These are phyloP conservation scores for Spergularia marina DNA, from an alignment of 148 eudicot genomes.

Conservation along the genomic window DNA sequence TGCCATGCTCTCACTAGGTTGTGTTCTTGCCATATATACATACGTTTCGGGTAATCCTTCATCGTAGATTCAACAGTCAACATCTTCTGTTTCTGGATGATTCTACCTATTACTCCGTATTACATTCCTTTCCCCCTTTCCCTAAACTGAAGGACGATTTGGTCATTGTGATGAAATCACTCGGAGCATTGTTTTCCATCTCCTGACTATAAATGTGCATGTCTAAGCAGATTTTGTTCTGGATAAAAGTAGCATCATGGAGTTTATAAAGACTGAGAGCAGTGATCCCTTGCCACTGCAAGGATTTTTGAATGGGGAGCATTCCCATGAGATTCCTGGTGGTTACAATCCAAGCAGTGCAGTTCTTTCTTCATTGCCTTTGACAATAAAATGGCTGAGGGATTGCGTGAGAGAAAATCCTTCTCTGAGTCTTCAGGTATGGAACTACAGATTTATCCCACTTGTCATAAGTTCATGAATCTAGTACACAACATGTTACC, in stretches of 20 bases:
- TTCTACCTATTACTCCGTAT: not conserved
- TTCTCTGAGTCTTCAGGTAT: slow-evolving; percentile 61
- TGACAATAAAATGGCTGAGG: slow-evolving; percentile 66
- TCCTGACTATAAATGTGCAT: slow-evolving; percentile 1
- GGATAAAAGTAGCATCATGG: slow-evolving; percentile 26
- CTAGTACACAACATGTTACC: not conserved
- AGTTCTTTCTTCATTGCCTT: slow-evolving; percentile 67
- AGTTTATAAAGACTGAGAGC: slow-evolving; percentile 18
- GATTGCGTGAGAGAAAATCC: slow-evolving; percentile 65
- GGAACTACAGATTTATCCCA: slow-evolving; percentile 12
- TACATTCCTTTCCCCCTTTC: not conserved
- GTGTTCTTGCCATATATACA: too few relatives aligned
- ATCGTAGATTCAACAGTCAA: too few relatives aligned
- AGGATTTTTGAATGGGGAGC: slow-evolving; percentile 35
- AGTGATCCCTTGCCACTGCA: slow-evolving; percentile 32
- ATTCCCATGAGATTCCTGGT: slow-evolving; percentile 31
- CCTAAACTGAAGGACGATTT: not conserved
- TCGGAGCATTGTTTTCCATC: not conserved
- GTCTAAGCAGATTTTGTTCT: slow-evolving; percentile 32
- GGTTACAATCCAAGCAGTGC: slow-evolving; percentile 47
- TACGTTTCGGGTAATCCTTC: too few relatives aligned
- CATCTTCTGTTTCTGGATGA: too few relatives aligned
- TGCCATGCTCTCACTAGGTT: too few relatives aligned
- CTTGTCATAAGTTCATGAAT: not conserved
- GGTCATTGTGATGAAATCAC: not conserved